Base-by-base conservation (phyloP, 164 flowering plant genomes). In the Kalanchoe fedtschenkoi region DNA sequence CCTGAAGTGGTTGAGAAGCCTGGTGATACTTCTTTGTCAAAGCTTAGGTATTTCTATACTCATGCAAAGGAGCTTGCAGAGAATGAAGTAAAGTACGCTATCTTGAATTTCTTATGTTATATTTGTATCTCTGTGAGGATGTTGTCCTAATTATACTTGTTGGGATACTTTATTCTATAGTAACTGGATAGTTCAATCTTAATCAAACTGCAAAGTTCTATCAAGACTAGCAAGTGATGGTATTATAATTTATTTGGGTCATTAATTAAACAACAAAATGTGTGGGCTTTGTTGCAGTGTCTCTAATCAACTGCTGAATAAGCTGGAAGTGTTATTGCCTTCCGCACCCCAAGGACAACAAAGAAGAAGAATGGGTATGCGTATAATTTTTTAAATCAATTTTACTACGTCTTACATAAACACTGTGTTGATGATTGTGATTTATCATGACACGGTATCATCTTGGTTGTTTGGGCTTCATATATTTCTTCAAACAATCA, bases 1-100 rank as follows among this genome's bases (percentile, higher is more conserved):
- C 96, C 97, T 57, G 97, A 89, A 74, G 70, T 86, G 67, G 86
- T 85, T 58, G 98, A 92, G 78, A 92, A 92, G 75, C 80, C 91
- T 37, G 96, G 88, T 58, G 97, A 92, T 67, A 75, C 4, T 64
- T 74, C 88, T 8, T 72, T 90, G 46, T 42, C 76, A 19, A 80
- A 54, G 70, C 86, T 92, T 33, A 88, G 83, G 68, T 54, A 15
- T 33, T 69, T 88, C 22, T 92, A 89, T 69, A 75, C 67, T 34
- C 88, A 79, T 61, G 96, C 91, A 37, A 92, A 80, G 73, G 95
- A 85, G 2, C 86, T 92, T 47, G 77, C 96, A 26, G 98, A 88
- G 65, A 76, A 9, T 71, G 98, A 92, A 89, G 80, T 76, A 51
- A 70, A 22, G 98, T 92, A 78, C 43, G 74, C 38, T 10, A 51